Percentiles rank a stretch among this genome's conserved stretches.
Conservation (phyloP, 441 rosid species). For the Erysimum cheiri region DNA sequence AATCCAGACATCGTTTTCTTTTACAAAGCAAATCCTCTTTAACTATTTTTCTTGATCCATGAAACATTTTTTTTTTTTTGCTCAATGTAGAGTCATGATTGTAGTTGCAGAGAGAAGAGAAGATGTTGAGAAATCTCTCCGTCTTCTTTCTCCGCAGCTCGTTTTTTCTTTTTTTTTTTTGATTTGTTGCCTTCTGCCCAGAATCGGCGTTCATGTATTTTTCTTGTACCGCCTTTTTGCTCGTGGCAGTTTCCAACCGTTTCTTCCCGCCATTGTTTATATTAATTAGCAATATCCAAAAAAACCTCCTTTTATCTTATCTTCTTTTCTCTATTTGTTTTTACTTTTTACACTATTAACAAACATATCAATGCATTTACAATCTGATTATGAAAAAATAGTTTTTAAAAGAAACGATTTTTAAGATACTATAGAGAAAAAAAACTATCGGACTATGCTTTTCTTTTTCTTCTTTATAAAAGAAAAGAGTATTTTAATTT, state of each 20-base stretch:
- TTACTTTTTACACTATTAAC: background rate
- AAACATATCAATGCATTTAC: background rate
- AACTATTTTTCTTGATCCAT: slow-evolving; percentile 11
- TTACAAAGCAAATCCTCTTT: background rate
- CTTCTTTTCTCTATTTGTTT: background rate
- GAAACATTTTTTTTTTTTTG: background rate
- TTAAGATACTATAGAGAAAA: too few relatives aligned
- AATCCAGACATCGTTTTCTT: slow-evolving; percentile 39
- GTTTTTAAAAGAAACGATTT: too few relatives aligned
- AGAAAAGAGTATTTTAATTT: too few relatives aligned
- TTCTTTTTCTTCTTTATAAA: too few relatives aligned
- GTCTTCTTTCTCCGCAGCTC: slow-evolving; percentile 7
- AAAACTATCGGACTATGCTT: too few relatives aligned
- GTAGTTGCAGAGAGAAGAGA: slow-evolving; percentile 31
- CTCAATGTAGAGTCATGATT: slow-evolving; percentile 18
- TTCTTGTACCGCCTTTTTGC: slow-evolving; percentile 25
- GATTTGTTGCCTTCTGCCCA: slow-evolving; percentile 20
- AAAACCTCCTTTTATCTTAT: background rate
- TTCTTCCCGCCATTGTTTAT: slow-evolving; percentile 25
- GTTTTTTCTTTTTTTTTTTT: background rate
- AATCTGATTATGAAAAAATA: background rate
- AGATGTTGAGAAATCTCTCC: slow-evolving; percentile 26
- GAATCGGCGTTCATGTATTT: slow-evolving; percentile 29
- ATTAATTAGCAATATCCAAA: slow-evolving; percentile 8
- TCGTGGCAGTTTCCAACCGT: slow-evolving; percentile 40